phyloP scores from a whole-genome alignment of 2,329 filamentous ascomycete species.

The Rutstroemia sp. region DNA sequence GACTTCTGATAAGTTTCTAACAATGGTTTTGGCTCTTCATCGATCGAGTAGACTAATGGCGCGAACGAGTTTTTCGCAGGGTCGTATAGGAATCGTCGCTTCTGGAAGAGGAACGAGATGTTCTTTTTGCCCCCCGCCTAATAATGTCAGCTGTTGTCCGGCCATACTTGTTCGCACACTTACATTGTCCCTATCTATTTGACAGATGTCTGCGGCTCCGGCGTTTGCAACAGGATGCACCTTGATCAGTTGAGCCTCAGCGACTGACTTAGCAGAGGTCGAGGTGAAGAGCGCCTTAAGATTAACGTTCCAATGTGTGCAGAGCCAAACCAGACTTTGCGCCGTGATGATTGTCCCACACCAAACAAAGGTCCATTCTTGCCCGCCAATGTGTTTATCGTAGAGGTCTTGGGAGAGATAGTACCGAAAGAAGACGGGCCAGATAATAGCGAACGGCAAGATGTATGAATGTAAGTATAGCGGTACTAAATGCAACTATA shows the following conservation, averaged over 20 bases:
- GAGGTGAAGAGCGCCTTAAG: constrained; percentile 77
- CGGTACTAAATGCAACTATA: constrained; percentile 30
- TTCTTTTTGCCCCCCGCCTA: constrained; percentile 66
- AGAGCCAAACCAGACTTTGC: constrained; percentile 87
- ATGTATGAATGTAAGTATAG: constrained; percentile 78
- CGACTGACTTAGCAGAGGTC: constrained; percentile 58
- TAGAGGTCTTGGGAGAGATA: constrained; percentile 81
- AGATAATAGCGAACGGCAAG: constrained; percentile 86
- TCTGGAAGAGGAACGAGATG: constrained; percentile 92
- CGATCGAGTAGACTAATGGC: constrained; percentile 76
- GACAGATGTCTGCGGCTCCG: constrained; percentile 80
- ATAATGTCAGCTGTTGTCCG: not conserved
- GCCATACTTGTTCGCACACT: constrained; percentile 11
- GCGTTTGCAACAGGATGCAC: constrained; percentile 86
- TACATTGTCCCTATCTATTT: constrained; percentile 67
- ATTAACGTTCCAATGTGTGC: constrained; percentile 95
- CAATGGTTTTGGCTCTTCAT: constrained; percentile 73
- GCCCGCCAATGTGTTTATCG: constrained; percentile 82
- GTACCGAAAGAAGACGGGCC: constrained; percentile 85
- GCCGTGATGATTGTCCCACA: constrained; percentile 77
- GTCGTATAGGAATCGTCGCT: constrained; percentile 88
- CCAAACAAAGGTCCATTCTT: constrained; percentile 98
- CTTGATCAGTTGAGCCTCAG: constrained; percentile 81
- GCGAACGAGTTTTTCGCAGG: constrained; percentile 65
- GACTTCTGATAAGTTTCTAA: constrained; percentile 74